A percentile compares a stretch with the other conserved stretches of the same genome.
Conservation (phyloP, 169 alveolate genomes). For the Eimeria acervulina region DNA sequence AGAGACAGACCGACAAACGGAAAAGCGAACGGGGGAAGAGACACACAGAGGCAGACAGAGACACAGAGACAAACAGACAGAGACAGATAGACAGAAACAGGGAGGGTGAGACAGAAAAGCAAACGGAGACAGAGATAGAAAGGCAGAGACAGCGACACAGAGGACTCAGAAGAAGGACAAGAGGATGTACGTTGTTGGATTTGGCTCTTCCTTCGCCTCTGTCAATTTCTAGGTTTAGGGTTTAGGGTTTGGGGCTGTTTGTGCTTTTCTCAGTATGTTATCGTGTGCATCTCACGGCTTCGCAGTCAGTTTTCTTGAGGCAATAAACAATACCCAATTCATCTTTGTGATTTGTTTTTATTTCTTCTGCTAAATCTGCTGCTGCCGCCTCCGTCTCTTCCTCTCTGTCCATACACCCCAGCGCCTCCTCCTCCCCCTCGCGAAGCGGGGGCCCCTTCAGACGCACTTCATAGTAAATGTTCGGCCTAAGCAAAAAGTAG, state of each 20-base stretch:
- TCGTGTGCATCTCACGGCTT: constrained; percentile 7
- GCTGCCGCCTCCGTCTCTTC: no score
- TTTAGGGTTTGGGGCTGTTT: neutral
- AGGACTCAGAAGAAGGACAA: no score
- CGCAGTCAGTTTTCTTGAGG: constrained; percentile 83
- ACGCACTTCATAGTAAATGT: constrained; percentile 61
- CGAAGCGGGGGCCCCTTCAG: constrained; percentile 2
- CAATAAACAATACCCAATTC: constrained; percentile 96
- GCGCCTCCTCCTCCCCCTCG: neutral
- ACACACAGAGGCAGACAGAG: no score
- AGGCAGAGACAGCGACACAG: neutral
- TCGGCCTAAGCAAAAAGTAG: neutral
- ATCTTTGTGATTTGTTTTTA: no score
- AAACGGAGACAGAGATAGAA: neutral
- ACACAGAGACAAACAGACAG: neutral
- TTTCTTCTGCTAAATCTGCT: no score
- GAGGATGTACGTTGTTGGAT: neutral
- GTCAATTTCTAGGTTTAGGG: neutral
- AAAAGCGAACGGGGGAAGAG: no score
- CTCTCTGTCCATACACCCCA: neutral
- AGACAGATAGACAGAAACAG: neutral
- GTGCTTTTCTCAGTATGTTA: no score
- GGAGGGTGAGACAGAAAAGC: no score
- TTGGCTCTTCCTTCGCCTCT: no score
- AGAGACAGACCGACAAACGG: no score